A percentile compares a stretch with the other conserved stretches of the same genome.
Evolutionary conservation across 257 asterid species (phyloP).

Genomic region (Eustoma russellianum): DNA sequence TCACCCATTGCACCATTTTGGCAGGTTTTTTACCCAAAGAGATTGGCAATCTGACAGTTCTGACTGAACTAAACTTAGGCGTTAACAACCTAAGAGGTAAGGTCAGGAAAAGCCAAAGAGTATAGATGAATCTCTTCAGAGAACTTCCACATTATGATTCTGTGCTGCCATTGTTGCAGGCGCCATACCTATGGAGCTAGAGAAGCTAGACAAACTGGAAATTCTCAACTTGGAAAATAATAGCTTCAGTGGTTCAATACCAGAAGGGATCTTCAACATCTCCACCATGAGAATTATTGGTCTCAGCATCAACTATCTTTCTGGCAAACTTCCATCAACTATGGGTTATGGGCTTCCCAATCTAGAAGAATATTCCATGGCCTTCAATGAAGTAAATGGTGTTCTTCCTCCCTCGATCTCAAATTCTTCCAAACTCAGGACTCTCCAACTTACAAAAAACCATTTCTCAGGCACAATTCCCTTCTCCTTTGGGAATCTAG

Average conservation of each 20-base stretch:
- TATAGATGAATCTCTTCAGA: too few species aligned
- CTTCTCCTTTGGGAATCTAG: neutral
- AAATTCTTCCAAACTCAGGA: neutral
- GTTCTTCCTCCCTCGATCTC: neutral
- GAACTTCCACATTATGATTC: too few species aligned
- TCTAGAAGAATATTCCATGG: neutral
- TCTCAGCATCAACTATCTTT: neutral
- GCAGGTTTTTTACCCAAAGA: neutral
- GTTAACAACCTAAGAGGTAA: neutral
- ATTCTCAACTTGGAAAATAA: slow-evolving; percentile 5
- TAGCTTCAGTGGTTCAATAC: neutral
- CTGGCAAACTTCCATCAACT: neutral
- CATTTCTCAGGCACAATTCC: neutral
- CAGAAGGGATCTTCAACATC: neutral
- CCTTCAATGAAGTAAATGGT: neutral
- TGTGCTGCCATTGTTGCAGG: slow-evolving; percentile 10
- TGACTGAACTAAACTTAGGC: neutral
- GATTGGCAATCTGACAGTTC: neutral
- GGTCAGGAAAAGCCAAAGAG: too few species aligned
- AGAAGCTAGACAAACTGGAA: slow-evolving; percentile 16
- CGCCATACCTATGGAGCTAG: slow-evolving; percentile 21
- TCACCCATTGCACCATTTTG: too few species aligned
- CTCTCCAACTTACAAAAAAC: neutral
- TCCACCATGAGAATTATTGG: neutral
- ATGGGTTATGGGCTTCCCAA: neutral